Percentiles rank a stretch among this genome's conserved stretches.
These are phyloP conservation scores for Novymonas esmeraldas DNA, from an alignment of 208 protist genomes.

Conservation along the genomic window DNA sequence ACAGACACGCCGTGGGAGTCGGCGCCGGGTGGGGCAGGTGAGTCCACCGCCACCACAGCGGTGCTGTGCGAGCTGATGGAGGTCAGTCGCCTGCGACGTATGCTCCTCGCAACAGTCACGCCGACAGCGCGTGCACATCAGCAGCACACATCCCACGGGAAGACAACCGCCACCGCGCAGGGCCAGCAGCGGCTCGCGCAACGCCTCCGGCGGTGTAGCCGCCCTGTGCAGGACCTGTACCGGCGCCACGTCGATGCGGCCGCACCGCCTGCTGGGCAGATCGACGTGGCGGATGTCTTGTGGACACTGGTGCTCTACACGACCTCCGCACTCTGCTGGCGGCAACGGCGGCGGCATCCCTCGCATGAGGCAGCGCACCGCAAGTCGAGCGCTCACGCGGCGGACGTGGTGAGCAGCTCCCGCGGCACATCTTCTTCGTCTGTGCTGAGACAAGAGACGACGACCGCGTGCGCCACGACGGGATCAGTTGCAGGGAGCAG, in stretches of 20 bases:
- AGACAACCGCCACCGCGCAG: background rate
- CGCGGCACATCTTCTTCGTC: slow-evolving; percentile 7
- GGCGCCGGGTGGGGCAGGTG: background rate
- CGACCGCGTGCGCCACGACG: too few species aligned
- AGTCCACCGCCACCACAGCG: background rate
- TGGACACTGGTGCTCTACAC: slow-evolving; percentile 22
- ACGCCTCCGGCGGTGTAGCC: background rate
- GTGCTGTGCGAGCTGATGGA: slow-evolving; percentile 31
- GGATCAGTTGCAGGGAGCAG: background rate
- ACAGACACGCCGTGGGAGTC: slow-evolving; percentile 5
- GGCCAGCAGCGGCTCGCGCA: slow-evolving; percentile 3
- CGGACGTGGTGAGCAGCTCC: slow-evolving; percentile 12
- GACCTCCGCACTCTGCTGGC: slow-evolving; percentile 19
- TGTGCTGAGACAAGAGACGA: too few species aligned
- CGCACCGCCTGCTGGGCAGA: background rate
- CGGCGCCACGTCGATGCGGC: background rate
- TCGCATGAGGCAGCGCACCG: background rate
- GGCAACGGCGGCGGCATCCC: slow-evolving; percentile 4
- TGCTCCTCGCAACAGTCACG: slow-evolving; percentile 11
- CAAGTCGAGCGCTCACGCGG: background rate
- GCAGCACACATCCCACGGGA: background rate
- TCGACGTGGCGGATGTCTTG: slow-evolving; percentile 23
- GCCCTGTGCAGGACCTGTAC: slow-evolving; percentile 3
- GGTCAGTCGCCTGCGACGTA: slow-evolving; percentile 10
- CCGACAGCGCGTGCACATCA: background rate